phyloP scores from a whole-genome alignment of 1,284 basidiomycete species.

The Cutaneotrichosporon cyanovorans region DNA sequence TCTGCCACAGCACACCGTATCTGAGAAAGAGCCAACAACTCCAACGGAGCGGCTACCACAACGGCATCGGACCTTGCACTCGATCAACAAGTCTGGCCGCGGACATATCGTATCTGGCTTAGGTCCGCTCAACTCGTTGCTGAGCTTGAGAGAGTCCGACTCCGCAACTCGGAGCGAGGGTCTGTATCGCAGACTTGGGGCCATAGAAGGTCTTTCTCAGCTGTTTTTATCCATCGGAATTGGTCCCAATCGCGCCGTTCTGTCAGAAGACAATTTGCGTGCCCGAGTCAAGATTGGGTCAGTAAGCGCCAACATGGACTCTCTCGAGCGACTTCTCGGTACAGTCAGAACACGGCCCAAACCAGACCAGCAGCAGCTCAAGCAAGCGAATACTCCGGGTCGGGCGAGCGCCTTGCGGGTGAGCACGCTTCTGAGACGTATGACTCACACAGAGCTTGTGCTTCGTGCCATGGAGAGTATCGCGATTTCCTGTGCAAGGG shows the following conservation, averaged over 20 bases:
- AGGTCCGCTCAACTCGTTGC: constrained; percentile 3
- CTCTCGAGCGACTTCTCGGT: constrained; percentile 20
- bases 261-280: constrained; percentile 34
- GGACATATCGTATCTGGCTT: not conserved
- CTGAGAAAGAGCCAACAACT: not conserved
- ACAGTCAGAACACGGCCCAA: constrained; percentile 11
- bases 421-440: not conserved
- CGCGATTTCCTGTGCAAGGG: constrained; percentile 19
- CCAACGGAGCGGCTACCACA: too few species aligned
- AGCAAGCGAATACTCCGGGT: constrained; percentile 3
- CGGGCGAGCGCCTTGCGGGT: constrained; percentile 16
- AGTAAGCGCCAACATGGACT: constrained; percentile 21
- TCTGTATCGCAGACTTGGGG: constrained; percentile 21
- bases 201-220: constrained; percentile 19
- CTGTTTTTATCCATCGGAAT: constrained; percentile 26
- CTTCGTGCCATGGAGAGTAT: constrained; percentile 32
- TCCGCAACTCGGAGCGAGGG: not conserved
- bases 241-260: constrained; percentile 29
- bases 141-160: not conserved
- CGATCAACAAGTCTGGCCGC: too few species aligned
- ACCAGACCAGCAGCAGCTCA: not conserved
- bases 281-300: constrained; percentile 21
- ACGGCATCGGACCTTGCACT: too few species aligned
- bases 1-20: constrained; percentile 15
- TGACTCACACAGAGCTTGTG: constrained; percentile 20